Evolutionary conservation across 1,139 yeast species (phyloP), one percentile per base, ranked within the genome.

Genomic region (Geotrichum europaeum): DNA sequence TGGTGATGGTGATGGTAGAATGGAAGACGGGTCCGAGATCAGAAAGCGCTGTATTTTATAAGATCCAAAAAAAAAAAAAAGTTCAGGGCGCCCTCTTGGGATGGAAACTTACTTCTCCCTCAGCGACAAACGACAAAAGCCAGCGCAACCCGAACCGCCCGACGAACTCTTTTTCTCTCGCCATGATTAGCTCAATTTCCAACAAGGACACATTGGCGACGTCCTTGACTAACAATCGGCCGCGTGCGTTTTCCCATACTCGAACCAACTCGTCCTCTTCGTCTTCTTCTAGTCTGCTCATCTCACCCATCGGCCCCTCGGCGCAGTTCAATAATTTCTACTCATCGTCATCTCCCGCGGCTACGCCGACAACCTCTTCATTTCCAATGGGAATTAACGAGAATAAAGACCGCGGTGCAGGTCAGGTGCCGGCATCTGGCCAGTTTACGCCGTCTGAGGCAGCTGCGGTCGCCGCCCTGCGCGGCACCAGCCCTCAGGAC

Each of bases 201-300:
- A 65, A 62, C 62, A 40, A 63, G 51, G 61, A 60, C 55, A 36
- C 63, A n/a, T 25, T 56, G 13, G 62, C 56, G 49, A 49, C 53
- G 10, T 50, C 53, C 3, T 20, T 28, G n/a, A 32, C 47, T n/a
- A 53, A 34, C 30, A 55, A 49, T 18, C 64, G 68, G 24, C 51
- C 62, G 5, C 61, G 70, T 43, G 65, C 69, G 2, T 65, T 63
- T 51, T 70, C 72, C 4, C 71, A 69, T 49, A 66, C 72, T 4
- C 53, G 72, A 47, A 68, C 72, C 30, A 70, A 70, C 60, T 69
- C 72, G 20, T 69, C 72, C 7, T 69, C 72, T 10, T 67, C 70
- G 1, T 69, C 70, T 3, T 66, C 68, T 2, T 67, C 69, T 3
- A 62, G 66, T 34, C 59, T 57, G 22, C 55, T 60, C 3, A 56